These are phyloP conservation scores for Didymellaceae sp. DNA, from an alignment of 2,329 filamentous ascomycete genomes.

Conservation along the genomic window DNA sequence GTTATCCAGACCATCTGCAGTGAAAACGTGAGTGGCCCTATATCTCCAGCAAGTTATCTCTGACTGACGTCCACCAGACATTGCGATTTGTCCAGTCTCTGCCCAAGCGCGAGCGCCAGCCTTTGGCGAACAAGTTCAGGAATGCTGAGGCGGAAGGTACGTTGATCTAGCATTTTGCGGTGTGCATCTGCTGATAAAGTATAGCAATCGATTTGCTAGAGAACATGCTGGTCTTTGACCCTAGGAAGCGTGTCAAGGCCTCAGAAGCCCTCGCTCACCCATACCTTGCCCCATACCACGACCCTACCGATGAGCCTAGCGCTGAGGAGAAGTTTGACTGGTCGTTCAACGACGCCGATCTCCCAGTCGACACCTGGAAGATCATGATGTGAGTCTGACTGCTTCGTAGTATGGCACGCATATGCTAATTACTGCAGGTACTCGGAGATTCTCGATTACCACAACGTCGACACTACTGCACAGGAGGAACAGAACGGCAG, in stretches of 20 bases:
- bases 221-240: slow-evolving; percentile 97
- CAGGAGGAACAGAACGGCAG: slow-evolving; percentile 45
- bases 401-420: not conserved
- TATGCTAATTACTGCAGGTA: slow-evolving; percentile 68
- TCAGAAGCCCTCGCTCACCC: slow-evolving; percentile 85
- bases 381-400: slow-evolving; percentile 90
- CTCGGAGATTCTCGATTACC: slow-evolving; percentile 97
- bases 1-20: slow-evolving; percentile 98
- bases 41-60: not conserved
- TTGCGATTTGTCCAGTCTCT: slow-evolving; percentile 96
- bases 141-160: slow-evolving; percentile 86
- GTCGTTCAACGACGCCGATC: slow-evolving; percentile 98
- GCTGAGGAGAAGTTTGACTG: slow-evolving; percentile 99
- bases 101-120: slow-evolving; percentile 90
- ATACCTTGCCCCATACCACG: slow-evolving; percentile 95
- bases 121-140: slow-evolving; percentile 87
- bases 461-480: slow-evolving; percentile 81
- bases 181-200: slow-evolving; percentile 2
- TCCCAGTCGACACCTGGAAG: slow-evolving; percentile 99
- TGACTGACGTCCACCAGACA: slow-evolving; percentile 64
- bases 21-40: slow-evolving; percentile 75
- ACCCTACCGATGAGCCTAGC: slow-evolving; percentile 93
- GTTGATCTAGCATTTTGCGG: slow-evolving; percentile 24
- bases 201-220: slow-evolving; percentile 91
- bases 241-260: slow-evolving; percentile 92